Base-by-base conservation (phyloP, 768 basidiomycete genomes). In the Podaxis rugospora region DNA sequence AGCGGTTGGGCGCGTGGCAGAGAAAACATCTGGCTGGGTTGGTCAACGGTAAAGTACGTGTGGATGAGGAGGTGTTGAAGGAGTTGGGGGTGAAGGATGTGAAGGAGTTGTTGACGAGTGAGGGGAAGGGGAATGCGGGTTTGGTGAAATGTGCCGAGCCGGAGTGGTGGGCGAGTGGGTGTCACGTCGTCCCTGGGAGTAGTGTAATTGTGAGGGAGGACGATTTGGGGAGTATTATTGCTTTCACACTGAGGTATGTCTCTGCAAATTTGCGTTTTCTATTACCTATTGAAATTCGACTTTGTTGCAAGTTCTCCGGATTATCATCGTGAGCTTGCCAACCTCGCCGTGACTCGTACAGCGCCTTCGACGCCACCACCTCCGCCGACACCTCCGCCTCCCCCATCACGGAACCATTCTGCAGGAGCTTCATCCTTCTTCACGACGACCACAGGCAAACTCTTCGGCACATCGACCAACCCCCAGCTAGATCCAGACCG, bases 151-250 rank as follows among this genome's bases (percentile, higher is more conserved):
- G 52, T 53, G 59, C 46, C 28, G 83, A 86, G 59, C 88, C 88
- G 1, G 80, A 77, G 35, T 92, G 89, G 89, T 90, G 87, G 87
- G 70, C 67, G 14, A 73, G 71, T 18, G 79, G 78, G 7, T 85
- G 77, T 67, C 86, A 91, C 74, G 83, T 80, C 35, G 75, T 88
- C 16, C 87, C 89, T n/a, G 83, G 83, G 3, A 80, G 85, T 6
- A 86, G 83, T 66, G 77, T 89, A 4, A 79, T 90, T 61, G 81
- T 90, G 7, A 70, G 82, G 52, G 90, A 91, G 67, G 78, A 82
- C 66, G 88, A 90, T 69, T 88, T 85, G 87, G 88, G 88, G 6
- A 90, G 88, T 69, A 84, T 92, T 51, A 90, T 90, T 64, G 85
- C 89, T 5, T 90, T 87, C 71, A 89, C 88, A 6, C 72, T 90